phyloP scores from a whole-genome alignment of 2,329 filamentous ascomycete species.

The Chaetomiaceae sp. region DNA sequence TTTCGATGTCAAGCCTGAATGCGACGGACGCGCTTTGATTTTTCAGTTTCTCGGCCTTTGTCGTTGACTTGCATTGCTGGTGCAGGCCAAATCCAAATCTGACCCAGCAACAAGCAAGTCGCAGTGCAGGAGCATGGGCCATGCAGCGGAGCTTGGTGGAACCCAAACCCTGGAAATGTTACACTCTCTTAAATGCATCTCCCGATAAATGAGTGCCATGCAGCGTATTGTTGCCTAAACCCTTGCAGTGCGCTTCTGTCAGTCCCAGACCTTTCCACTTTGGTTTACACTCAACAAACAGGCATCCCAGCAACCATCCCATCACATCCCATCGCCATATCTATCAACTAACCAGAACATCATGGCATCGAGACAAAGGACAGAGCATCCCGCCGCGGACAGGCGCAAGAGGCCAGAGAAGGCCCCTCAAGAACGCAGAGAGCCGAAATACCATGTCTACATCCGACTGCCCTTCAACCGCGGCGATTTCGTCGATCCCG shows the following conservation, averaged over 20 bases:
- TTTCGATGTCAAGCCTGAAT: slow-evolving; percentile 6
- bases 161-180: background rate
- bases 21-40: slow-evolving; percentile 22
- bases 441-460: slow-evolving; percentile 67
- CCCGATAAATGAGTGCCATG: too few relatives aligned
- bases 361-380: slow-evolving; percentile 6
- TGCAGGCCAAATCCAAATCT: slow-evolving; percentile 8
- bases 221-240: background rate
- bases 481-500: slow-evolving; percentile 84
- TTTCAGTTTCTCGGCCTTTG: slow-evolving; percentile 5
- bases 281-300: slow-evolving; percentile 10
- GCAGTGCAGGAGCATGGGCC: slow-evolving; percentile 1
- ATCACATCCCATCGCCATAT: background rate
- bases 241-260: background rate
- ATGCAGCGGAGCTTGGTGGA: background rate
- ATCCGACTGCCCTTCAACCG: slow-evolving; percentile 85
- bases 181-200: slow-evolving; percentile 9
- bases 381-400: slow-evolving; percentile 8
- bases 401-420: slow-evolving; percentile 6
- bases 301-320: background rate
- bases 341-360: background rate
- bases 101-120: slow-evolving; percentile 16
- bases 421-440: slow-evolving; percentile 27
- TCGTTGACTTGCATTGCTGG: background rate
- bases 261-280: background rate